phyloP scores from a whole-genome alignment of 148 eudicot genomes.

The Simmondsia chinensis region DNA sequence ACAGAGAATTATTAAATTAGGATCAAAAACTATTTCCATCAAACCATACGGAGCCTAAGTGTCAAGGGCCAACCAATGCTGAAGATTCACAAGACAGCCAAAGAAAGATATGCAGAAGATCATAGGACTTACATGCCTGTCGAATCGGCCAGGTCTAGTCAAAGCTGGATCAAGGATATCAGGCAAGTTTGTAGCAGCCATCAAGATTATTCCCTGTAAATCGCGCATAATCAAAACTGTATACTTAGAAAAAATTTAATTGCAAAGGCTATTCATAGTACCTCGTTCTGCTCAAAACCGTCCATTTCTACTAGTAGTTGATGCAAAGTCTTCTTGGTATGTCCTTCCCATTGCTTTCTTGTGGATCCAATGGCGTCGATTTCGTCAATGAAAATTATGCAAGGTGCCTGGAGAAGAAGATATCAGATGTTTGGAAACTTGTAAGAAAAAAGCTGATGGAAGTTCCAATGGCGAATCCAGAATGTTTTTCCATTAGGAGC shows the following conservation, averaged over 20 bases:
- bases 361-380: constrained; percentile 96
- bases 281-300: constrained; percentile 99
- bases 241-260: too few relatives aligned
- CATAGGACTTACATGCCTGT: constrained; percentile 79
- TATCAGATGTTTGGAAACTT: too few relatives aligned
- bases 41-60: too few relatives aligned
- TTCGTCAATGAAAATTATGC: constrained; percentile 96
- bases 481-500: too few relatives aligned
- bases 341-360: constrained; percentile 98
- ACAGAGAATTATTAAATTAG: too few relatives aligned
- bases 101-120: too few relatives aligned
- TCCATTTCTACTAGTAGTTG: constrained; percentile 99
- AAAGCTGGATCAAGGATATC: constrained; percentile 97
- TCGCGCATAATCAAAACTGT: too few relatives aligned
- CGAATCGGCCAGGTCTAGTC: constrained; percentile 98
- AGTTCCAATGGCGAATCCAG: too few relatives aligned
- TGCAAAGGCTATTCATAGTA: constrained; percentile 13
- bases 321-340: constrained; percentile 93
- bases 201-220: constrained; percentile 83
- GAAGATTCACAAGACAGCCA: too few relatives aligned
- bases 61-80: too few relatives aligned
- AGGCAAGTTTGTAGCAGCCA: constrained; percentile 99
- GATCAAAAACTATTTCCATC: too few relatives aligned
- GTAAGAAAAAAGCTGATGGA: too few relatives aligned
- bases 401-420: constrained; percentile 72